phyloP scores from a whole-genome alignment of 2,329 filamentous ascomycete genomes.

The Gaeumannomyces tritici region DNA sequence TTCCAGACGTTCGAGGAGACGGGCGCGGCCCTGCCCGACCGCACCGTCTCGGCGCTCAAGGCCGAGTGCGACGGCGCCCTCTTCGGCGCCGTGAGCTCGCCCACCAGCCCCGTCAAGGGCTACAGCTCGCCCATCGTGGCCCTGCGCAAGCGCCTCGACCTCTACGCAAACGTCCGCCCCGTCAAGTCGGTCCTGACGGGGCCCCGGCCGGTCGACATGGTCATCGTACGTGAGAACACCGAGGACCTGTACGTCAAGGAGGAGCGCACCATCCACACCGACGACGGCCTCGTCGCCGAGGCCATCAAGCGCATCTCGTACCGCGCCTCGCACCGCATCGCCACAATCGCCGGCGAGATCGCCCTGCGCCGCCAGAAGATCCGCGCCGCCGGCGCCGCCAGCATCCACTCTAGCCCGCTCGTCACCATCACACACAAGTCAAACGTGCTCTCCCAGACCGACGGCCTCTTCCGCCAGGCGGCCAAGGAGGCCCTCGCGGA shows the following conservation, averaged over 20 bases:
- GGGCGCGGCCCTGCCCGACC: conserved; percentile 78
- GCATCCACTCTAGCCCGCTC: conserved; percentile 59
- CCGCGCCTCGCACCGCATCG: conserved; percentile 75
- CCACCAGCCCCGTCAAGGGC: conserved; percentile 79
- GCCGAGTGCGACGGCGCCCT: conserved; percentile 91
- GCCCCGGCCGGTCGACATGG: conserved; percentile 73
- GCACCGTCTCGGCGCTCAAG: conserved; percentile 81
- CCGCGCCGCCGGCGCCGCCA: conserved; percentile 45
- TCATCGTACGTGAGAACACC: conserved; percentile 98
- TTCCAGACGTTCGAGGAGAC: conserved; percentile 90
- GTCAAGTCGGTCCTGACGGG: conserved; percentile 73
- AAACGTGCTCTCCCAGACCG: conserved; percentile 93
- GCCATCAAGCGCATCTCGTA: conserved; percentile 96
- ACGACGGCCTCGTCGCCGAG: conserved; percentile 80
- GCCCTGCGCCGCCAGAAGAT: conserved; percentile 78
- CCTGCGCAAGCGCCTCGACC: conserved; percentile 85
- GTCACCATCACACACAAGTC: conserved; percentile 98
- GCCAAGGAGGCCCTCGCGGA: conserved; percentile 63
- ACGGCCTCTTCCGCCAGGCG: conserved; percentile 85
- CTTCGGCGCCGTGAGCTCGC: conserved; percentile 92
- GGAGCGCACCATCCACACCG: conserved; percentile 61
- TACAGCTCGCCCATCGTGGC: conserved; percentile 97
- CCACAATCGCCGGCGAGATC: conserved; percentile 90
- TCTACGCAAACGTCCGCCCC: conserved; percentile 95
- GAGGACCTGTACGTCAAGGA: conserved; percentile 98